Percentiles rank a stretch among this genome's conserved stretches.
These are phyloP conservation scores for Hibiscus syriacus DNA, from an alignment of 345 rosid species.

Conservation along the genomic window DNA sequence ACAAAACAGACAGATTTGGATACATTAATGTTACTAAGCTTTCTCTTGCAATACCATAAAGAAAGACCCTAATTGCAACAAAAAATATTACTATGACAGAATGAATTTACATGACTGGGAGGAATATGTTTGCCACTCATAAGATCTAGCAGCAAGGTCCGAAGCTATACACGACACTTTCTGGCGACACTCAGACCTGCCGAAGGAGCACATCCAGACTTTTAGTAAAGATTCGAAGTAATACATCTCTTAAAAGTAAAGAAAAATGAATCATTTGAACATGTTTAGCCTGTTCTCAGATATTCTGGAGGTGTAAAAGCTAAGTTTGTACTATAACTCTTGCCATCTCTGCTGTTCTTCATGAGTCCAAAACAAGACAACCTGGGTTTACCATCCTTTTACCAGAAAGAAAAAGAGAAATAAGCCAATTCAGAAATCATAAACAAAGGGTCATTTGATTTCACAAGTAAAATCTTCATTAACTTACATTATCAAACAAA, in stretches of 20 bases:
- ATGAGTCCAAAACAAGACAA: constrained; percentile 91
- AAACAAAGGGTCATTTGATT: not conserved
- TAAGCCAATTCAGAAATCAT: not conserved
- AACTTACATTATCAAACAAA: constrained; percentile 71
- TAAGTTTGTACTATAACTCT: constrained; percentile 88
- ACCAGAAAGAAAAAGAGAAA: not conserved
- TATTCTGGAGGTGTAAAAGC: constrained; percentile 98
- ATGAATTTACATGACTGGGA: constrained; percentile 82
- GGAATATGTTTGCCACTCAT: constrained; percentile 97
- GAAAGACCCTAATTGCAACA: not conserved
- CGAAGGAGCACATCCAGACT: constrained; percentile 12
- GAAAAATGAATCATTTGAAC: not conserved
- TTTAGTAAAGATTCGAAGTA: constrained; percentile 2
- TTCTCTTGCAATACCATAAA: not conserved
- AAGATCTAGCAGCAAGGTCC: constrained; percentile 95
- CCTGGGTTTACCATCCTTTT: constrained; percentile 88
- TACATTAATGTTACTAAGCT: not conserved
- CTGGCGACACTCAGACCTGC: constrained; percentile 89
- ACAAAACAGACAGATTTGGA: constrained; percentile 1
- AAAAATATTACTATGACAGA: constrained; percentile 11
- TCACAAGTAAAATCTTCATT: not conserved
- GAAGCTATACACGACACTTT: constrained; percentile 93
- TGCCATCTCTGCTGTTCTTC: constrained; percentile 95
- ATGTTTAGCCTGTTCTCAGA: constrained; percentile 57
- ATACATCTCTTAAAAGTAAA: not conserved